Evolutionary conservation across 805 yeast genomes (phyloP).

Genomic region (Sporopachydermia quercuum): DNA sequence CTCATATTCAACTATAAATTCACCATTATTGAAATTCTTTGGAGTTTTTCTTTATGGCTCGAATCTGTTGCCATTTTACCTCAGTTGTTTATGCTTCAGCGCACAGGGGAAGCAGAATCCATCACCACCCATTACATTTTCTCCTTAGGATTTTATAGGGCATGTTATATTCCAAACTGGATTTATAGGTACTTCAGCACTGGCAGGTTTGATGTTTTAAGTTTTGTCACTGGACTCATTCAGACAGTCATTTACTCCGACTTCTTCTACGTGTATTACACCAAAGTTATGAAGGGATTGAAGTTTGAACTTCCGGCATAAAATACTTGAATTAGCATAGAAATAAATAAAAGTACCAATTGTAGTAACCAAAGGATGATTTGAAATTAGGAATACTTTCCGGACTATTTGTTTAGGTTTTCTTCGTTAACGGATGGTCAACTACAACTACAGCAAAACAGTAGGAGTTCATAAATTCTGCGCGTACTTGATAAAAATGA

Average conservation of each 20-base stretch:
- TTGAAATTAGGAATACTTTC: no score
- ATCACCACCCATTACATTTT: conserved; percentile 87
- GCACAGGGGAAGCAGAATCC: conserved; percentile 76
- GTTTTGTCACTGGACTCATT: conserved; percentile 65
- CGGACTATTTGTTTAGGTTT: no score
- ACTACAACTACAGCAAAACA: no score
- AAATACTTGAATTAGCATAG: conserved; percentile 2
- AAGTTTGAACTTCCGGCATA: conserved; percentile 55
- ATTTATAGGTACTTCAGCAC: conserved; percentile 56
- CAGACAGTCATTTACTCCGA: conserved; percentile 88
- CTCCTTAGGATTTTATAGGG: conserved; percentile 82
- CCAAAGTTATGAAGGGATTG: conserved; percentile 60
- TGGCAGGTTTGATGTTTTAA: conserved; percentile 47
- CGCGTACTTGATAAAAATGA: no score
- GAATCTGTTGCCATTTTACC: conserved; percentile 89
- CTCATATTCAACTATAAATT: conserved; percentile 56
- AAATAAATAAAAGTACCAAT: neutral
- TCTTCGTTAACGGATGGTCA: no score
- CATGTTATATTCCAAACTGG: conserved; percentile 91
- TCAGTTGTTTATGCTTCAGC: conserved; percentile 79
- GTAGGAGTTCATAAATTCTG: no score
- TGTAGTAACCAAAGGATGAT: neutral
- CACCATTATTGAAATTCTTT: conserved; percentile 44
- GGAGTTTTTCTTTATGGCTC: conserved; percentile 89
- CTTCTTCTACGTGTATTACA: conserved; percentile 86